phyloP scores from a whole-genome alignment of 352 stramenopile species.

The Phytophthora capsici region DNA sequence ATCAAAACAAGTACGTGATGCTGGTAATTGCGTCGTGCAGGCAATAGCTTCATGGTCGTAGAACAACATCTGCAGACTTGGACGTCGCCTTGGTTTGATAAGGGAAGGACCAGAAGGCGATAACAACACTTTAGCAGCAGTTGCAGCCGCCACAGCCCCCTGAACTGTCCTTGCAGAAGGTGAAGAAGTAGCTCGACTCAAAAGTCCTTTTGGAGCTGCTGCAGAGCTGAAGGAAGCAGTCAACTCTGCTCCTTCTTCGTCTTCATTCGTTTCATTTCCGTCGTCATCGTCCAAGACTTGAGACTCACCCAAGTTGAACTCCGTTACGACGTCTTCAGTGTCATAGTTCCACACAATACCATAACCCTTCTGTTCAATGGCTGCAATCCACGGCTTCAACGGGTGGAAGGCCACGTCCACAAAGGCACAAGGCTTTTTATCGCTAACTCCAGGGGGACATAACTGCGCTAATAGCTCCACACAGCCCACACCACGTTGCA shows the following conservation, averaged over 20 bases:
- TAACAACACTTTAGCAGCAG: constrained; percentile 24
- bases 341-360: constrained; percentile 81
- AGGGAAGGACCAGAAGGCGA: constrained; percentile 44
- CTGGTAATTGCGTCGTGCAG: constrained; percentile 45
- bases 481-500: constrained; percentile 55
- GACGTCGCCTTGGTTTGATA: constrained; percentile 49
- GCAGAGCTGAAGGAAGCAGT: not conserved
- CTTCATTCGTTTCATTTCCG: constrained; percentile 12
- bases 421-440: constrained; percentile 78
- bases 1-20: constrained; percentile 66
- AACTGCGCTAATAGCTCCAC: constrained; percentile 68
- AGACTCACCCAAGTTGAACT: constrained; percentile 72
- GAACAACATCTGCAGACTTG: constrained; percentile 70
- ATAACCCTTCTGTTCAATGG: constrained; percentile 65
- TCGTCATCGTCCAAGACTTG: constrained; percentile 43
- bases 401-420: constrained; percentile 72
- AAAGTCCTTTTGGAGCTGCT: constrained; percentile 35
- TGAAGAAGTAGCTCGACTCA: constrained; percentile 48
- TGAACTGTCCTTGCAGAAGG: constrained; percentile 45
- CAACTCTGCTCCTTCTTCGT: constrained; percentile 6
- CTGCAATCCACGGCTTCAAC: constrained; percentile 70
- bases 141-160: constrained; percentile 19
- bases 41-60: constrained; percentile 77
- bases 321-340: constrained; percentile 59
- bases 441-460: constrained; percentile 54